Base-by-base conservation (phyloP, 176 grass and related monocot genomes). In the Neostapfia colusana region DNA sequence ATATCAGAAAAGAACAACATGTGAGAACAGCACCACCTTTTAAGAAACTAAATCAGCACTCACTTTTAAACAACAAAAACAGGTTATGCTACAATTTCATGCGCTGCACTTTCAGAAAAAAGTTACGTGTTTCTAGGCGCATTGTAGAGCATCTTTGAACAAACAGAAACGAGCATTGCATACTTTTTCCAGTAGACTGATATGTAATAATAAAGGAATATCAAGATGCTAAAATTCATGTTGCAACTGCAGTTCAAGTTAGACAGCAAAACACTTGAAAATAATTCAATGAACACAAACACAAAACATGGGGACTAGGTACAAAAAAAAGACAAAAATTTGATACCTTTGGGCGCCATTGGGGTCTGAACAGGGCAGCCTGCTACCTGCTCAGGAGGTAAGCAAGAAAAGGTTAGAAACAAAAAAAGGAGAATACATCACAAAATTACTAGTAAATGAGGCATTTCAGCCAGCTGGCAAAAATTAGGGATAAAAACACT, bases 321-420 rank as follows among this genome's bases (percentile, higher is more conserved):
- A 28, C 59, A 15, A 75, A 44, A 75, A 44, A 1, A 75, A 28
- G 5, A 15, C 2, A 10, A 44, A 3, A 17, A 57, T 35, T 21
- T 6, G 9, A 21, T 62, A 75, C 73, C 73, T 73, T 73, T 73
- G 24, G 73, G 73, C 4, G 56, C 73, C 73, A 75, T 75, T 62
- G 37, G 0, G 1, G 41, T 25, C 73, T 75, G 38, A 75, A 75
- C 2, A 44, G 38, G 14, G 1, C 16, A 44, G 21, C 21, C 23
- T n/a, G 17, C 28, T 16, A 74, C 37, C 72, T 74, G 72, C n/a
- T 26, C 42, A 46, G 25, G 26, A 25, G 16, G 41, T 0, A 58
- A 23, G 11, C 18, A 21, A 20, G 14, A 28, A 26, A 20, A 62
- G 28, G 15, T 46, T 42, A 28, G 16, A 16, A 20, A 41, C 20